Percentiles rank a stretch among this genome's conserved stretches.
Conservation (phyloP, 768 basidiomycete species). For the Leccinum sublutescens region DNA sequence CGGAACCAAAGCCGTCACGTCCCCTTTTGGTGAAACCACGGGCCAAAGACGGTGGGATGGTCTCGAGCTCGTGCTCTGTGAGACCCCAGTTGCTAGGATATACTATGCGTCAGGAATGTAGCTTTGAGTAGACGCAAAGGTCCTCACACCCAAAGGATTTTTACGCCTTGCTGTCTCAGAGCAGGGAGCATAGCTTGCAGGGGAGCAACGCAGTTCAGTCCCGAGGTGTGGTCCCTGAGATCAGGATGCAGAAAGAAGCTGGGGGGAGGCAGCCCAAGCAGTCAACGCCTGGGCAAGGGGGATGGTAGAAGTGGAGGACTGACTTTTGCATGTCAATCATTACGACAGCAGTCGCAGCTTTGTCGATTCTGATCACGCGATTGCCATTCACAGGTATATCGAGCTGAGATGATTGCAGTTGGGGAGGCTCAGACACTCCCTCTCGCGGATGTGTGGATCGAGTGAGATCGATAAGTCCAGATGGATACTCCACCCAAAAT, state of each 20-base stretch:
- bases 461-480: slow-evolving; percentile 60
- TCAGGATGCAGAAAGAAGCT: slow-evolving; percentile 69
- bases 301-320: slow-evolving; percentile 11
- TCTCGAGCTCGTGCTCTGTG: slow-evolving; percentile 60
- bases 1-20: slow-evolving; percentile 51
- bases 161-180: slow-evolving; percentile 48
- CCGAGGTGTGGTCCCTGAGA: slow-evolving; percentile 51
- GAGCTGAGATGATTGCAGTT: slow-evolving; percentile 38
- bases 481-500: slow-evolving; percentile 72
- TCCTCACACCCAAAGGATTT: slow-evolving; percentile 64
- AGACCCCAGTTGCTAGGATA: slow-evolving; percentile 63
- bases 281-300: slow-evolving; percentile 6
- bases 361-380: slow-evolving; percentile 50
- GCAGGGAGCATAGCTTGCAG: slow-evolving; percentile 47
- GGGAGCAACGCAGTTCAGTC: slow-evolving; percentile 57
- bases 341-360: slow-evolving; percentile 51
- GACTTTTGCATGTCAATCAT: slow-evolving; percentile 78
- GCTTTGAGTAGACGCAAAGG: background rate
- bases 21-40: slow-evolving; percentile 52
- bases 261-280: background rate
- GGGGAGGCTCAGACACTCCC: slow-evolving; percentile 29
- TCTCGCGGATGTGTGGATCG: slow-evolving; percentile 41
- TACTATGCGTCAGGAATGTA: background rate
- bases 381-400: slow-evolving; percentile 56
- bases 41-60: slow-evolving; percentile 58